phyloP scores from a whole-genome alignment of 148 eudicot genomes.

The Spergularia marina region DNA sequence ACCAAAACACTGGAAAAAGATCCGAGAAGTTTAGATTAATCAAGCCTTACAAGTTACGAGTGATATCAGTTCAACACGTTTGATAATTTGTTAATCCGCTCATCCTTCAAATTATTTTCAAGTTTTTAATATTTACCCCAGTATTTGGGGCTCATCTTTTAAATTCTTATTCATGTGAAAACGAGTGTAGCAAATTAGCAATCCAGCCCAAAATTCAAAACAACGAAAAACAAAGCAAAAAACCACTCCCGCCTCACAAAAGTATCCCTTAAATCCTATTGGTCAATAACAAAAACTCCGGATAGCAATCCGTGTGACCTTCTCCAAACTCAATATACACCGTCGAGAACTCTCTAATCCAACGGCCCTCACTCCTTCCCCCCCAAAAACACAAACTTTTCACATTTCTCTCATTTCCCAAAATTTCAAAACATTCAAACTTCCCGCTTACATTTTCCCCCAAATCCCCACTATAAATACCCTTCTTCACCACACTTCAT shows the following conservation, averaged over 20 bases:
- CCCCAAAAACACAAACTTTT: background rate
- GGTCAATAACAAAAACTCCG: background rate
- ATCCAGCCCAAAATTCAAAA: background rate
- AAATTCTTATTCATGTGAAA: too few relatives aligned
- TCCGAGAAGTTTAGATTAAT: too few relatives aligned
- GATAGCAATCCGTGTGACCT: constrained; percentile 5
- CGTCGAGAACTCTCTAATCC: constrained; percentile 3
- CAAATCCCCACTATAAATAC: background rate
- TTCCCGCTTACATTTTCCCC: background rate
- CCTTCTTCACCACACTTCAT: background rate
- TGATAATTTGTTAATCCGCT: too few relatives aligned
- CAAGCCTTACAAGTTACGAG: too few relatives aligned
- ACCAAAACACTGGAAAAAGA: too few relatives aligned
- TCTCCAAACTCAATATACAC: background rate
- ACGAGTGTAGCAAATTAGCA: background rate
- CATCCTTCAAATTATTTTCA: too few relatives aligned
- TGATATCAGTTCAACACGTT: too few relatives aligned
- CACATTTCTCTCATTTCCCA: too few relatives aligned
- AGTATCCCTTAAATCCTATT: background rate
- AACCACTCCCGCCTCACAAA: background rate
- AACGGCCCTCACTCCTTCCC: background rate
- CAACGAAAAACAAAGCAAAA: background rate
- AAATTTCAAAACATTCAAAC: background rate
- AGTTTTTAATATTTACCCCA: too few relatives aligned
- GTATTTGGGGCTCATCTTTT: too few relatives aligned